Conservation (phyloP, 495 filamentous ascomycete species). For the Neurospora sp. region DNA sequence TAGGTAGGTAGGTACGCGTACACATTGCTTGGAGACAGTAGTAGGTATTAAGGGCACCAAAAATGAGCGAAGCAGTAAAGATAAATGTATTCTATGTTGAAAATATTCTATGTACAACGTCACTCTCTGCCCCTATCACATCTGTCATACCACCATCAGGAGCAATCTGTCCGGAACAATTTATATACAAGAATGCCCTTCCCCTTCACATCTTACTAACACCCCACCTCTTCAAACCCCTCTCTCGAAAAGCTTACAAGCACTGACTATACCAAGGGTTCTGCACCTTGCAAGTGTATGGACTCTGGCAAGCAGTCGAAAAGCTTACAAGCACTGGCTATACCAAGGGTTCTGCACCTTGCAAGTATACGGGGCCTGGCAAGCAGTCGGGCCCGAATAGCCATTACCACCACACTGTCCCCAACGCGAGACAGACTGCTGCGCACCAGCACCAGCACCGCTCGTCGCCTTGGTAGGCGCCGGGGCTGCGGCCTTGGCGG, state of each 20-base stretch:
- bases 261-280: too few relatives aligned
- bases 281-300: too few relatives aligned
- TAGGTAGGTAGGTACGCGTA: neutral
- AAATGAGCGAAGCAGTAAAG: neutral
- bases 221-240: neutral
- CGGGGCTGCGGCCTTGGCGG: neutral
- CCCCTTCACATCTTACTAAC: neutral
- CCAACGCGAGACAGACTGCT: conserved; percentile 15
- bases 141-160: neutral
- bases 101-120: neutral
- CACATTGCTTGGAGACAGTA: neutral
- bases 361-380: conserved; percentile 33
- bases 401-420: conserved; percentile 34
- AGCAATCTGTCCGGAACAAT: neutral
- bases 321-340: conserved; percentile 27
- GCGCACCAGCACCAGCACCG: neutral
- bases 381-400: conserved; percentile 30
- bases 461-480: conserved; percentile 7
- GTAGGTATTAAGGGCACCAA: neutral
- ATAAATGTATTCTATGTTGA: neutral
- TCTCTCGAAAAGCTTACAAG: neutral
- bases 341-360: conserved; percentile 28
- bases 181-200: neutral
- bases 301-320: too few relatives aligned
- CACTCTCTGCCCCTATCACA: neutral